phyloP scores from a whole-genome alignment of 192 early-diverging fungal species.

The Podila epicladia region DNA sequence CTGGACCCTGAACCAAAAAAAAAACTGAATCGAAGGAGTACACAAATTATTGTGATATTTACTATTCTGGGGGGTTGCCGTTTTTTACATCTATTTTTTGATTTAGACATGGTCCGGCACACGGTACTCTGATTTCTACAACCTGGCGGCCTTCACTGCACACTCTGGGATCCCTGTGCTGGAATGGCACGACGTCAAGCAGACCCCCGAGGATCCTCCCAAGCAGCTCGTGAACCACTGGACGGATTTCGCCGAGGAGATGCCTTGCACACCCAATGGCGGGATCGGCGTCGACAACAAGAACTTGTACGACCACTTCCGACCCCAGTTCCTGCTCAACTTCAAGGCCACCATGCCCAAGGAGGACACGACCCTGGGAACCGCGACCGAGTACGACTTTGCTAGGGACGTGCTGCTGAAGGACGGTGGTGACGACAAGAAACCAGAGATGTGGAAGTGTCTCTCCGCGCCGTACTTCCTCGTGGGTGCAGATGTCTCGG shows the following conservation, averaged over 20 bases:
- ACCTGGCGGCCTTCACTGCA: constrained; percentile 23
- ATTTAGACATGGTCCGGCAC: constrained; percentile 4
- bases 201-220: constrained; percentile 28
- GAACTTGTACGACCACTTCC: constrained; percentile 46
- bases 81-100: no score
- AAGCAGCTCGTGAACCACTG: constrained; percentile 9
- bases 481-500: neutral
- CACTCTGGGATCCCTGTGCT: constrained; percentile 24
- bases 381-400: constrained; percentile 9
- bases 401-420: constrained; percentile 39
- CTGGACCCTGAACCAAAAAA: neutral
- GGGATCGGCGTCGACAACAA: constrained; percentile 30
- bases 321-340: constrained; percentile 40
- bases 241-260: constrained; percentile 22
- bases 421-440: constrained; percentile 3
- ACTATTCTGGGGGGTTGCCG: no score
- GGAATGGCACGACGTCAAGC: constrained; percentile 50
- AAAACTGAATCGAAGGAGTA: neutral
- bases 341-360: constrained; percentile 2
- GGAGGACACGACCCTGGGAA: constrained; percentile 22
- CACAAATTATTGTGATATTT: no score
- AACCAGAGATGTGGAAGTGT: constrained; percentile 40
- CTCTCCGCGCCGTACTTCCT: constrained; percentile 33
- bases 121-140: constrained; percentile 46
- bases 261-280: constrained; percentile 39